Base-by-base conservation (phyloP, 2,329 filamentous ascomycete species). In the Pseudocercospora vitis region DNA sequence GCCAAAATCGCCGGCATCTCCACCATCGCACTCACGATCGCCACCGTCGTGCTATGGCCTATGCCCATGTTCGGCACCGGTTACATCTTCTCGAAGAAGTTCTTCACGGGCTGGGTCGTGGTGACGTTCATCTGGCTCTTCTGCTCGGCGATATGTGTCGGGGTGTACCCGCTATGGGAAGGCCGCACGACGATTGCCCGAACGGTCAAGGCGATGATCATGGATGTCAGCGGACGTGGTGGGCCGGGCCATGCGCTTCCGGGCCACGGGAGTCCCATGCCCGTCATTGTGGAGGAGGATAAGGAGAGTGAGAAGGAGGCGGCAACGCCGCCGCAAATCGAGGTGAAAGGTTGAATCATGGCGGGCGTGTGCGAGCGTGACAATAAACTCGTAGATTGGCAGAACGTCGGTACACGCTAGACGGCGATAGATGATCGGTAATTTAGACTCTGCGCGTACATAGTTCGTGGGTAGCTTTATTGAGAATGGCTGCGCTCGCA, bases 21-120 rank as follows among this genome's bases (percentile, higher is more conserved):
- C 56, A 87, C 85, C 0, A 74, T 82, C 8, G 70, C 79, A 56
- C 76, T 89, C 74, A 88, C 88, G 1, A 62, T 78, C 6, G 63
- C 76, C 12, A 77, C 76, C 0, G 73, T 77, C 14, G 61, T 80
- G 8, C 58, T 71, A 0, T 79, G 76, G 77, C 77, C 77, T 0
- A 70, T 80, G 67, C 76, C 77, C 19, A 68, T 80, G 9, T 79
- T 79, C 58, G 72, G 76, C 1, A 0, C 58, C 2, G 66, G 74
- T 55, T 80, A 76, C 47, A 71, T 80, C 23, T 80, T 80, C 58
- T 76, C 70, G 1, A 72, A 72, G 57, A 60, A 67, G 0, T 78
- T 79, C 54, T 78, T 78, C 60, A 66, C 69, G 0, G 73, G 74
- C 0, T 79, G 76, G 76, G 68, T 72, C 0, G 66, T 70, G 0